Percentiles rank a stretch among this genome's conserved stretches.
phyloP scores from a whole-genome alignment of 495 filamentous ascomycete genomes.

The Lentithecium fluviatile region DNA sequence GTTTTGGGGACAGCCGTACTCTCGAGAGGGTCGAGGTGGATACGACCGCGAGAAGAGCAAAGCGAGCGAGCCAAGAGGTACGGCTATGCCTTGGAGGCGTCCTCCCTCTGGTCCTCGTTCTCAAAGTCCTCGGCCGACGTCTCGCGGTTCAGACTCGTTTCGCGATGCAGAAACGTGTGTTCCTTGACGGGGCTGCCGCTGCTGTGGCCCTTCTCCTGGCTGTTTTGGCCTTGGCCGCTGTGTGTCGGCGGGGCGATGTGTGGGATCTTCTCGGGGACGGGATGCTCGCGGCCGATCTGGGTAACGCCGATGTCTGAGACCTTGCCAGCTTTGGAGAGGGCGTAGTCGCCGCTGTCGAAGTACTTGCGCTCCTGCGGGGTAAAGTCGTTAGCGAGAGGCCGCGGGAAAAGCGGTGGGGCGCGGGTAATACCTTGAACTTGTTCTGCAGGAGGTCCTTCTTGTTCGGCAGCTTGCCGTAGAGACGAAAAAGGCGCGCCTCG shows the following conservation, averaged over 20 bases:
- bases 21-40: background rate
- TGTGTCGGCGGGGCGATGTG: constrained; percentile 69
- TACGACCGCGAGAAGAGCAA: background rate
- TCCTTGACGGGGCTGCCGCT: constrained; percentile 81
- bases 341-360: constrained; percentile 97
- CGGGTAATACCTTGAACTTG: constrained; percentile 69
- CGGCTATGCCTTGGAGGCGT: background rate
- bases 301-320: constrained; percentile 91
- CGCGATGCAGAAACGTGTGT: constrained; percentile 74
- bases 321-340: constrained; percentile 97
- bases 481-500: constrained; percentile 90
- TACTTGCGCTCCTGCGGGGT: constrained; percentile 86
- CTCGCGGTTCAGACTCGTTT: constrained; percentile 72
- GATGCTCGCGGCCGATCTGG: constrained; percentile 89
- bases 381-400: constrained; percentile 17
- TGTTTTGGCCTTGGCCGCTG: constrained; percentile 49
- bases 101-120: constrained; percentile 18
- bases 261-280: constrained; percentile 93
- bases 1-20: background rate
- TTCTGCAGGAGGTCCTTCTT: constrained; percentile 96
- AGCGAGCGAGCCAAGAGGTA: background rate
- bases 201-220: constrained; percentile 45
- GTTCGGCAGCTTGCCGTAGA: constrained; percentile 95
- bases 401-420: background rate
- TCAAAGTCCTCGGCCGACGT: constrained; percentile 69